Conservation (phyloP, 805 yeast species). For the Tetrapisispora fleetii region DNA sequence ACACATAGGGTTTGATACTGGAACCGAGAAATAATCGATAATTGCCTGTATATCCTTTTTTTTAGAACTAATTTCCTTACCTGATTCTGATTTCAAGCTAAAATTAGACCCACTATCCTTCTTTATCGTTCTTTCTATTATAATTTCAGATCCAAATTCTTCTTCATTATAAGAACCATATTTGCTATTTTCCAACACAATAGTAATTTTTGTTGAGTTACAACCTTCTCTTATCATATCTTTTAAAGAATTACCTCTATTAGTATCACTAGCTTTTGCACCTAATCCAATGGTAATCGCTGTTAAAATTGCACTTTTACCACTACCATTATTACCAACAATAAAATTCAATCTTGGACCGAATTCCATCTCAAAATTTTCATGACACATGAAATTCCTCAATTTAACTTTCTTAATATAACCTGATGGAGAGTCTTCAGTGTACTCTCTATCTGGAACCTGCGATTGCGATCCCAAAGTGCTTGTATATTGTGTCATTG, state of each 20-base stretch:
- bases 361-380: slow-evolving; percentile 59
- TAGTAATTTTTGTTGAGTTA: slow-evolving; percentile 52
- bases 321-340: slow-evolving; percentile 85
- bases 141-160: slow-evolving; percentile 57
- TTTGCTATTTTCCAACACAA: slow-evolving; percentile 57
- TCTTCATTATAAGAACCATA: slow-evolving; percentile 55
- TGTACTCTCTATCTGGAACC: not conserved
- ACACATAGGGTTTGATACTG: slow-evolving; percentile 84
- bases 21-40: slow-evolving; percentile 59
- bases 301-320: slow-evolving; percentile 80
- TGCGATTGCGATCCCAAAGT: not conserved
- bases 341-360: slow-evolving; percentile 80
- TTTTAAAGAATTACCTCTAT: slow-evolving; percentile 65
- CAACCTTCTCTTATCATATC: slow-evolving; percentile 71
- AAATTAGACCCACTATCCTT: slow-evolving; percentile 45
- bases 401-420: slow-evolving; percentile 53
- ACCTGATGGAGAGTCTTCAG: slow-evolving; percentile 39
- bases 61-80: slow-evolving; percentile 47
- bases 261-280: slow-evolving; percentile 78
- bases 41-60: slow-evolving; percentile 59
- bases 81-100: slow-evolving; percentile 41
- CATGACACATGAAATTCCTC: slow-evolving; percentile 85
- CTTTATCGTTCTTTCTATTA: slow-evolving; percentile 56
- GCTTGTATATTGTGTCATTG: slow-evolving; percentile 23
- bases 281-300: slow-evolving; percentile 84